Evolutionary conservation across 1,284 basidiomycete genomes (phyloP), one percentile per base, ranked within the genome.

Genomic region (Sphaerobolus stellatus): DNA sequence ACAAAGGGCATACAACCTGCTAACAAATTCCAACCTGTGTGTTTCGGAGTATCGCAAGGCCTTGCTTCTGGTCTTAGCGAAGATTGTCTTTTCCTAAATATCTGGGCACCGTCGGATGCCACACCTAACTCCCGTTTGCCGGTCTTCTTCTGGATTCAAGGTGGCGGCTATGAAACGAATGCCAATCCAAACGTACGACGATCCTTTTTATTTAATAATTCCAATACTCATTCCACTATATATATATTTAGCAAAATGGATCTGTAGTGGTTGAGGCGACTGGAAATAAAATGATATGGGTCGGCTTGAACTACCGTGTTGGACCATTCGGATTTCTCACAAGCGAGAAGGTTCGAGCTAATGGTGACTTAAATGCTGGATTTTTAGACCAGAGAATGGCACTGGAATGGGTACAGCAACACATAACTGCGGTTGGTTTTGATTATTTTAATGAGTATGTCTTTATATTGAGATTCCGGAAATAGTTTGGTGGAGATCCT

Each of bases 81-180:
- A 45, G 66, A 75, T 53, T 76, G 75, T 51, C 67, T 75, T n/a
- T 65, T 64, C 48, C 46, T 73, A 38, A 73, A 73, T 58, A 61
- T 75, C 9, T 72, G 59, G 52, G 69, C 70, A 1, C 61, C 68
- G 2, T 56, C 70, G 3, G 62, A 61, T n/a, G 25, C 61, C 5
- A 46, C 58, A 8, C 27, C 55, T 11, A 52, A 52, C 9, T 54
- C 47, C 11, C 56, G 58, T 7, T 51, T 67, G 36, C 71, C 72
- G 1, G 67, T 74, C 22, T 60, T 71, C 4, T 48, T 69, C 7
- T 71, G 66, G 61, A 67, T 72, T 40, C 66, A 71, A 54, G 72
- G 72, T 1, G 72, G 72, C 25, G 61, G 59, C 6, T 72, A 68
- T 57, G 56, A 54, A 28, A 25, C 47, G 63, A 31, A 44, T 48